Evolutionary conservation across 495 filamentous ascomycete genomes (phyloP), one percentile per base, ranked within the genome.

Genomic region (Talaromyces trachyspermus): DNA sequence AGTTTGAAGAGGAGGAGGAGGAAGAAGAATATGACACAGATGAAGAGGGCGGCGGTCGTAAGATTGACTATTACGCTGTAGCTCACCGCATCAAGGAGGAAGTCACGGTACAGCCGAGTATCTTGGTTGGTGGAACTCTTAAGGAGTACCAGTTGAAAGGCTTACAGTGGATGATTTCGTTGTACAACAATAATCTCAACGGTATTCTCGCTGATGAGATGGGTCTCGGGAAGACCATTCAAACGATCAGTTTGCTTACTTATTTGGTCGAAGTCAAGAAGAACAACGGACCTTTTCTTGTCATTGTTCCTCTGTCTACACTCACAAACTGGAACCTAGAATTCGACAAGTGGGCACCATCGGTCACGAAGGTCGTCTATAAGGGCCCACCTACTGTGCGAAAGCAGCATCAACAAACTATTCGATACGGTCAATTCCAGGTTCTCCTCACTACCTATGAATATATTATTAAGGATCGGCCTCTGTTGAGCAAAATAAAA

Each of bases 151-250:
- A 98, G 68, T 35, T 98, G 63, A 96, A 95, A 78, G 92, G 92
- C 69, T 65, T 98, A 50, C 92, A 98, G 63, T 98, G 92, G 92
- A 97, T 98, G 92, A 80, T 97, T 46, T 98, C 92, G 11, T 77
- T 98, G 18, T 98, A 97, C 70, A 97, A 97, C 80, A 98, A 98
- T 76, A 97, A 95, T 64, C 78, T 98, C 50, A 97, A 97, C 63
- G 92, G 92, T 77, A 97, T 98, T 53, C 71, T 98, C 51, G 92
- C 92, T 42, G 92, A 98, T 55, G 92, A 98, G 69, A 98, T 98
- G 92, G 92, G 92, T 82, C 87, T 98, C 49, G 92, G 92, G 59
- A 98, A 98, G 70, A 98, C 92, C 0, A 98, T 98, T 53, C 92
- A 98, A 70, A 97, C 94, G 32, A 98, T 98, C 71, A 94, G 87